Evolutionary conservation across 139 green algal species (phyloP), one percentile per base, ranked within the genome.

Genomic region (Pleodorina starrii): DNA sequence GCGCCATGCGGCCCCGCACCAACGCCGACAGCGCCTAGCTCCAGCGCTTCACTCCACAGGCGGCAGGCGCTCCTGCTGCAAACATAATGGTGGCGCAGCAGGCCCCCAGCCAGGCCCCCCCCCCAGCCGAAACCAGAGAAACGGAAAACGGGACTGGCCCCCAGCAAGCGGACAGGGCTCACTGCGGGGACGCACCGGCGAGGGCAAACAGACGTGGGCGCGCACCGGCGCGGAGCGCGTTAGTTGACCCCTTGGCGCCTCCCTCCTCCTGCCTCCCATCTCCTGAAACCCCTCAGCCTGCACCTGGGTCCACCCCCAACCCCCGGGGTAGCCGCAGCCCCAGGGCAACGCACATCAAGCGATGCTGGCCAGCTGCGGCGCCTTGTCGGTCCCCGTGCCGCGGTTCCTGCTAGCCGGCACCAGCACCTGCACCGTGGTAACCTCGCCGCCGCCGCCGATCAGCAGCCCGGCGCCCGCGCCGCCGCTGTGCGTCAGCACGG

Each of bases 351-450:
- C 54, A 46, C 35, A 76, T 48, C 46, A 73, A 36, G 32, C 43
- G 29, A 79, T 36, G n/a, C 38, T 36, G 23, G 68, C 23, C 36
- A 90, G 51, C 72, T 75, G 42, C 54, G 29, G 59, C 42, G 59
- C 25, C 48, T 89, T 80, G 46, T 82, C 83, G 35, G 21, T 40
- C 16, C 36, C 81, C 16, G 60, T 54, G 7, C 40, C 81, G 9
- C 60, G 60, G 63, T 87, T 76, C 16, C 60, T 69, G 6, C 60
- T 43, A 29, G 48, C 68, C 68, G 69, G 60, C 5, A 73, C 57
- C n/a, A 78, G 35, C 60, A 88, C n/a, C 23, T 72, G 83, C 83
- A 81, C 63, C 11, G 25, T 50, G 7, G 51, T 85, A 21, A 86
- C 17, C 25, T 38, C n/a, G 27, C 79, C 57, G 16, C 40, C 19